These are phyloP conservation scores for Alternaria gansuensis DNA, from an alignment of 2,329 filamentous ascomycete genomes.

Conservation along the genomic window DNA sequence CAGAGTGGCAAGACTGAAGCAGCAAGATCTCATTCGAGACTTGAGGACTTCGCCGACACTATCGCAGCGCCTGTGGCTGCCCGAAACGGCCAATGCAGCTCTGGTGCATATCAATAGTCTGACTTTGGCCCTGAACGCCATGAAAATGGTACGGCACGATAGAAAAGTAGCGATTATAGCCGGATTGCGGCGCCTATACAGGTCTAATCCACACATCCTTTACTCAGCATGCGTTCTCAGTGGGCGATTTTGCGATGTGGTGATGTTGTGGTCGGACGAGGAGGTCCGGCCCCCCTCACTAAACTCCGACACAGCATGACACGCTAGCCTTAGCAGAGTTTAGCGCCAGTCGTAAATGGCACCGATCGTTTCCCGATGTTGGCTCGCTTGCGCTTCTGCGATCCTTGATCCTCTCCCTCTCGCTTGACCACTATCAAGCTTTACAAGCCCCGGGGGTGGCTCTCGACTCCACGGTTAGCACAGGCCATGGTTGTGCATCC, in stretches of 20 bases:
- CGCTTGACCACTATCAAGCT: slow-evolving; percentile 11
- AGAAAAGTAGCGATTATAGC: not conserved
- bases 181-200: slow-evolving; percentile 11
- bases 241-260: slow-evolving; percentile 21
- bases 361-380: slow-evolving; percentile 13
- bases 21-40: slow-evolving; percentile 6
- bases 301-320: slow-evolving; percentile 34
- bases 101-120: slow-evolving; percentile 23
- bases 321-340: slow-evolving; percentile 15
- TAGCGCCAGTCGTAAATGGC: slow-evolving; percentile 30
- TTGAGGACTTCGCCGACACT: not conserved
- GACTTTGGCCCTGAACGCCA: slow-evolving; percentile 18
- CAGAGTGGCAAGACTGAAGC: slow-evolving; percentile 1
- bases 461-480: slow-evolving; percentile 26
- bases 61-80: slow-evolving; percentile 8
- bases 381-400: slow-evolving; percentile 29
- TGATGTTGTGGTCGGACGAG: slow-evolving; percentile 31
- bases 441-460: slow-evolving; percentile 13
- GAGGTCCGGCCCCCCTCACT: slow-evolving; percentile 41
- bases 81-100: slow-evolving; percentile 13
- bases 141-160: slow-evolving; percentile 8
- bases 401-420: not conserved
- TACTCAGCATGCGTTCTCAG: slow-evolving; percentile 12
- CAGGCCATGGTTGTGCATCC: slow-evolving; percentile 16
- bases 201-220: not conserved